Conservation (phyloP, 352 stramenopile species). For the Globisporangium nunn region DNA sequence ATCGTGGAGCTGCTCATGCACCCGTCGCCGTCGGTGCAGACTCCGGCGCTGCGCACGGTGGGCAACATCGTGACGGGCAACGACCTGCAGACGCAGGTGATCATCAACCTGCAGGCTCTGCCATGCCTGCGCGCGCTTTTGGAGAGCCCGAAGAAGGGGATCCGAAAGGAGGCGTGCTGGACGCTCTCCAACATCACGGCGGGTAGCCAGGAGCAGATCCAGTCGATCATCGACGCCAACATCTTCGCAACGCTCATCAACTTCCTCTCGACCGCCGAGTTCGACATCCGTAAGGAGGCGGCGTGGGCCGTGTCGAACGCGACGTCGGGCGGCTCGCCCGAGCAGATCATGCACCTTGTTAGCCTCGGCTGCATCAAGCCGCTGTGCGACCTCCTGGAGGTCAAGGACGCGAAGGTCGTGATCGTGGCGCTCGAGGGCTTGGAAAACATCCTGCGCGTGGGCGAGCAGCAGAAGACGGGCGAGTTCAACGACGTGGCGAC, state of each 20-base stretch:
- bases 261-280: constrained; percentile 95
- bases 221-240: constrained; percentile 95
- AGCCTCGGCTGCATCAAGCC: constrained; percentile 94
- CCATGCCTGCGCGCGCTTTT: constrained; percentile 94
- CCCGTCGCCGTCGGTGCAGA: constrained; percentile 77
- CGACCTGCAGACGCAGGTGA: constrained; percentile 98
- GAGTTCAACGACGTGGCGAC: constrained; percentile 93
- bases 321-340: constrained; percentile 86
- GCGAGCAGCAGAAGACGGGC: constrained; percentile 52
- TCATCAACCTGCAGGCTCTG: constrained; percentile 97
- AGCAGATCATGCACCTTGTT: constrained; percentile 97
- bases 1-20: constrained; percentile 94
- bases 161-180: constrained; percentile 99
- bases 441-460: constrained; percentile 98
- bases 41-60: constrained; percentile 78
- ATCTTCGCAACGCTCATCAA: constrained; percentile 97
- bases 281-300: constrained; percentile 90
- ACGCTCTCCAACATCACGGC: constrained; percentile 99
- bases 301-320: constrained; percentile 83
- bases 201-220: constrained; percentile 98
- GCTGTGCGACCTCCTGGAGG: constrained; percentile 94
- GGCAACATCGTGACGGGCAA: constrained; percentile 99
- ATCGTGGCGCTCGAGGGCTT: constrained; percentile 98
- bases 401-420: constrained; percentile 97
- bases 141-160: constrained; percentile 95